Percentiles rank a stretch among this genome's conserved stretches.
phyloP scores from a whole-genome alignment of 306 rosid genomes.

The Styphnolobium japonicum region DNA sequence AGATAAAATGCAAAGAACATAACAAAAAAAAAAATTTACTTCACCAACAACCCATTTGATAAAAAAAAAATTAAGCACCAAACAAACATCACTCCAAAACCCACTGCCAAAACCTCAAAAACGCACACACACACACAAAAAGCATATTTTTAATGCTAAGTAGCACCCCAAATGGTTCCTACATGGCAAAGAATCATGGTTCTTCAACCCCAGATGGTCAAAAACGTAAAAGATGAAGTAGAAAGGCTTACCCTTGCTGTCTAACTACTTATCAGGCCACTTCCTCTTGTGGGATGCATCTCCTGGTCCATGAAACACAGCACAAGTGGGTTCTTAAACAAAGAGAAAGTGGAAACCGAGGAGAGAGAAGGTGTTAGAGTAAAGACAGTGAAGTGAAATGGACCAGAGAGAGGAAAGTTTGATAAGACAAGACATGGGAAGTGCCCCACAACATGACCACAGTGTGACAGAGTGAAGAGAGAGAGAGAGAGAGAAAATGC shows the following conservation, averaged over 20 bases:
- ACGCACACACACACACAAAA: neutral
- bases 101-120: neutral
- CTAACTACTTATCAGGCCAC: conserved; percentile 20
- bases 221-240: neutral
- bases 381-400: conserved; percentile 10
- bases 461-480: neutral
- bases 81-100: neutral
- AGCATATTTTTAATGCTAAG: neutral
- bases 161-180: neutral
- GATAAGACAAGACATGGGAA: conserved; percentile 42
- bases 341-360: conserved; percentile 16
- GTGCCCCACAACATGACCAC: conserved; percentile 29
- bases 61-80: neutral
- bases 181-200: neutral
- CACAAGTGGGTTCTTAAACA: conserved; percentile 18
- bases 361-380: conserved; percentile 25
- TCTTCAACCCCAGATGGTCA: neutral
- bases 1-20: neutral
- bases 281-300: conserved; percentile 41
- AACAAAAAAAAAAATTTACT: neutral
- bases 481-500: neutral
- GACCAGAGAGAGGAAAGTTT: conserved; percentile 39
- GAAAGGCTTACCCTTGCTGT: conserved; percentile 32
- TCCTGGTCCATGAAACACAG: conserved; percentile 34
- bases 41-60: neutral